phyloP scores from a whole-genome alignment of 2,329 filamentous ascomycete species.

The Tolypocladium guangdongense region DNA sequence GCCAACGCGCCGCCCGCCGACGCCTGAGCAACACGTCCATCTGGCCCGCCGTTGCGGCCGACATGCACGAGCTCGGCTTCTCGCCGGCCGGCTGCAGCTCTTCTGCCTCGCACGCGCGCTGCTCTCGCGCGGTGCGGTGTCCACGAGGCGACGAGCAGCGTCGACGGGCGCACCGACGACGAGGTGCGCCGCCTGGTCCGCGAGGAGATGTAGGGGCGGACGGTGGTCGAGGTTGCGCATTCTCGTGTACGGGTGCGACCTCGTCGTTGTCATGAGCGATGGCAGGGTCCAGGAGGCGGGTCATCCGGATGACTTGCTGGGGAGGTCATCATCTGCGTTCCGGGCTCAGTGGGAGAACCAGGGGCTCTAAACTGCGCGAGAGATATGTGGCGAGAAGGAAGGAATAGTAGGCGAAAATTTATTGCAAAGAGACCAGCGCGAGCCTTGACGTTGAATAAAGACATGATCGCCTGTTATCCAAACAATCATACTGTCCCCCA shows the following conservation, averaged over 20 bases:
- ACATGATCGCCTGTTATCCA: too few species aligned
- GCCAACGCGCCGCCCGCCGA: conserved; percentile 27
- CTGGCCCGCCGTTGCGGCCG: conserved; percentile 23
- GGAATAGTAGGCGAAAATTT: too few species aligned
- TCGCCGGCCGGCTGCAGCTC: conserved; percentile 35
- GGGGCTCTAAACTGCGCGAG: neutral
- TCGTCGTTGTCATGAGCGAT: conserved; percentile 16
- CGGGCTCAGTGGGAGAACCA: conserved; percentile 9
- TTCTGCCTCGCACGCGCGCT: conserved; percentile 36
- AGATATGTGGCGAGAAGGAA: too few species aligned
- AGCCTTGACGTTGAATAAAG: neutral
- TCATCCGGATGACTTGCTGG: conserved; percentile 12
- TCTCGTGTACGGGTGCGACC: conserved; percentile 14
- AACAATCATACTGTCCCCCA: too few species aligned
- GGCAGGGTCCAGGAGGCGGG: conserved; percentile 16
- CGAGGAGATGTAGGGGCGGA: conserved; percentile 12
- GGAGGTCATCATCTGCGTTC: conserved; percentile 8
- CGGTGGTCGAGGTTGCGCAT: conserved; percentile 19
- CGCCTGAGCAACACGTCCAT: conserved; percentile 32
- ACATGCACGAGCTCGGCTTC: conserved; percentile 20
- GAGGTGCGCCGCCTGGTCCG: conserved; percentile 12
- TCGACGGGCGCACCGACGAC: conserved; percentile 17
- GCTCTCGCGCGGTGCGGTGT: conserved; percentile 19
- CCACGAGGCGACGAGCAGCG: conserved; percentile 21
- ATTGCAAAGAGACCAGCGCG: neutral